Conservation (phyloP, 2,329 filamentous ascomycete species). For the Coniochaeta prunicola region DNA sequence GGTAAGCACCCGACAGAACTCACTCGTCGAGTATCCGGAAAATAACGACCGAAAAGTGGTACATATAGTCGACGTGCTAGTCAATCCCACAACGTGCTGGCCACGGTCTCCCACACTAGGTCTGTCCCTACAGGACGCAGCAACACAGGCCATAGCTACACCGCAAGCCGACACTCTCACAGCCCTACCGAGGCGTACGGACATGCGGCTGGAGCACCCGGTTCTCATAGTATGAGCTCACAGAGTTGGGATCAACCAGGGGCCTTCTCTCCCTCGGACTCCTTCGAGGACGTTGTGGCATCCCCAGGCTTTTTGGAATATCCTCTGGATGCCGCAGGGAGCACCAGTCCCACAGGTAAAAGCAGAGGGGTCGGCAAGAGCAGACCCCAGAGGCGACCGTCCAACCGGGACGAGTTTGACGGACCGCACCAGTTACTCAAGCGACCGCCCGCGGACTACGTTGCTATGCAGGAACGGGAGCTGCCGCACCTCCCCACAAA, state of each 20-base stretch:
- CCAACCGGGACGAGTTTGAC: conserved; percentile 84
- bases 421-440: conserved; percentile 78
- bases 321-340: conserved; percentile 40
- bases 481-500: conserved; percentile 77
- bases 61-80: conserved; percentile 30
- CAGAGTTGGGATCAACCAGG: conserved; percentile 41
- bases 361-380: conserved; percentile 39
- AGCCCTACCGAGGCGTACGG: conserved; percentile 26
- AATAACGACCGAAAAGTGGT: conserved; percentile 30
- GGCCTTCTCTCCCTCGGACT: conserved; percentile 49
- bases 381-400: conserved; percentile 57
- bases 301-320: conserved; percentile 56
- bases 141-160: conserved; percentile 29
- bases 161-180: conserved; percentile 33
- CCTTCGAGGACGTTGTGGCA: conserved; percentile 49
- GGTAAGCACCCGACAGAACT: conserved; percentile 18
- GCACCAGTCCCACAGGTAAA: conserved; percentile 32
- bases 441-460: conserved; percentile 60
- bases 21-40: conserved; percentile 10
- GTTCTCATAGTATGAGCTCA: conserved; percentile 20
- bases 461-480: conserved; percentile 72
- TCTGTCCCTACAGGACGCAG: conserved; percentile 24
- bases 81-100: conserved; percentile 24
- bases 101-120: conserved; percentile 26
- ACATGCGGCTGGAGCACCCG: conserved; percentile 5